Evolutionary conservation across 495 filamentous ascomycete species (phyloP), one percentile per base, ranked within the genome.

Genomic region (Aspergillus panamensis): DNA sequence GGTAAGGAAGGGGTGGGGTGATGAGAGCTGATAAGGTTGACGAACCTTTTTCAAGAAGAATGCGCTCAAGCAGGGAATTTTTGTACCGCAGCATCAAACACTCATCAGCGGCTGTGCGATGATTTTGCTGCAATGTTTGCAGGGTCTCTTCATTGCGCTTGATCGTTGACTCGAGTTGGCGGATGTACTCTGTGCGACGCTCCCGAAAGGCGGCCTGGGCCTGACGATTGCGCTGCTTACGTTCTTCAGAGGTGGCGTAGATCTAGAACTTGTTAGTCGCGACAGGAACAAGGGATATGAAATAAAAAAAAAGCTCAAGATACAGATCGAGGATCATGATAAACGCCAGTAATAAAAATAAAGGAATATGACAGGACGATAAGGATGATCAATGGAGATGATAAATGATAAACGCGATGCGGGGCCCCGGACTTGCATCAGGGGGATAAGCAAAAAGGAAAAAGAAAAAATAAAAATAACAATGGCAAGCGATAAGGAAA

Each of bases 1-100:
- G 3, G 4, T 1, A 21, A 45, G 42, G 42, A 3, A 19, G 3
- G 42, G 42, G 42, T 16, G 42, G 42, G n/a, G 35, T 10, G 35
- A 39, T 12, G 37, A 40, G 5, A 16, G 37, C 3, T 9, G 37
- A 16, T 6, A 40, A 44, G 20, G 19, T 19, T 10, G 40, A 44
- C 69, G 20, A 71, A 93, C 91, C 95, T 81, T 97, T 97, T 73
- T 98, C 94, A 6, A 97, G 81, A 39, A 98, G 76, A 64, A 98
- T 96, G 21, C 95, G 84, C 73, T 98, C 94, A 9, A 98, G 82
- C 44, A 97, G 79, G 25, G 93, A 97, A 72, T 97, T 98, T 76
- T 97, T 97, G 73, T 97, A 97, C 33, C 95, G 87, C 61, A 98
- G 78, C 95, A 97, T 97, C 61, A 97, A 76, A 70, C 95, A 97